Percentiles rank a stretch among this genome's conserved stretches.
Evolutionary conservation across 2,329 filamentous ascomycete species (phyloP).

Genomic region (Ophiocordyceps unilateralis): DNA sequence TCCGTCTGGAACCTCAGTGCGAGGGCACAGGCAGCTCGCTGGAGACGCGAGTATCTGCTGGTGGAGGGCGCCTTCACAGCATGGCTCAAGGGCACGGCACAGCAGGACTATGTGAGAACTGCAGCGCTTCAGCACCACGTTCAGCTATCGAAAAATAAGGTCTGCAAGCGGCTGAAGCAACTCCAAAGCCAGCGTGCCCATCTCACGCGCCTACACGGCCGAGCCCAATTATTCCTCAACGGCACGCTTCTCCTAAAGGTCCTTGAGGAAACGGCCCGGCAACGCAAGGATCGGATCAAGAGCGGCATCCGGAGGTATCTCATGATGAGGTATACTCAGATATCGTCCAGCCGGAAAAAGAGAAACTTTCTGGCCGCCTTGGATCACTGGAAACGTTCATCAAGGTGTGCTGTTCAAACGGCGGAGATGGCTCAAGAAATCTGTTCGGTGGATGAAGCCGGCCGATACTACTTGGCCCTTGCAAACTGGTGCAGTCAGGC

Average conservation of each 20-base stretch:
- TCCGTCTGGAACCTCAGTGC: constrained; percentile 16
- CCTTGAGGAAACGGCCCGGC: constrained; percentile 10
- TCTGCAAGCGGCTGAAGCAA: constrained; percentile 4
- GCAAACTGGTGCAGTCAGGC: constrained; percentile 8
- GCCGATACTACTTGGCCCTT: constrained; percentile 3
- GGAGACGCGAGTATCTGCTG: constrained; percentile 15
- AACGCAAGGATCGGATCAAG: constrained; percentile 11
- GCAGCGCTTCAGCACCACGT: background rate
- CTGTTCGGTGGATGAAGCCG: constrained; percentile 2
- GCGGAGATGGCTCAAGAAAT: constrained; percentile 5
- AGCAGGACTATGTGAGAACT: background rate
- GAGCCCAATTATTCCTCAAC: constrained; percentile 15
- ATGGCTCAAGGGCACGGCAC: constrained; percentile 11
- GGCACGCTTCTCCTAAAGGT: constrained; percentile 11
- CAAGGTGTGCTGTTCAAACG: constrained; percentile 3
- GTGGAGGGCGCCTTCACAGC: constrained; percentile 10
- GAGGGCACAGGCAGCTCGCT: constrained; percentile 16
- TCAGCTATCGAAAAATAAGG: constrained; percentile 1
- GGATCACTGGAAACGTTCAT: constrained; percentile 12
- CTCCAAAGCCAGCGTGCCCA: constrained; percentile 4
- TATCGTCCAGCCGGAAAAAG: constrained; percentile 14
- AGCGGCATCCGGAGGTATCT: constrained; percentile 14
- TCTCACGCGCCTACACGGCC: constrained; percentile 7
- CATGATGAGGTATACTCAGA: constrained; percentile 17
- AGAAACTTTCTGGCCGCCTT: constrained; percentile 15